Conservation (phyloP, 352 stramenopile genomes). For the Phytophthora idaei region DNA sequence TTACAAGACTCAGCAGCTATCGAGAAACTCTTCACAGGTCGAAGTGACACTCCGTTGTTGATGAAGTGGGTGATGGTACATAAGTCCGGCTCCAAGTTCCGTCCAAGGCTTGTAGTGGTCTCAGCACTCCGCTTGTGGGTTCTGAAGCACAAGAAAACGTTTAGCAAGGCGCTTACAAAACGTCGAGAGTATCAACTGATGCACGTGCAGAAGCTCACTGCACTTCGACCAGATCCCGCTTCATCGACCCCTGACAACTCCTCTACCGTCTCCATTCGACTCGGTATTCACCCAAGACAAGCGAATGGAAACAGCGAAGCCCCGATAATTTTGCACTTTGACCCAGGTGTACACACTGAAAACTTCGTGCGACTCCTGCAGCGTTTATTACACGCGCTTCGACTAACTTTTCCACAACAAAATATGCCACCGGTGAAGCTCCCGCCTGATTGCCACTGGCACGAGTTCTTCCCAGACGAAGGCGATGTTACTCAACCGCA, state of each 20-base stretch:
- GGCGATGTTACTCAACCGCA: background rate
- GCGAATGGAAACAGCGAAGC: conserved; percentile 12
- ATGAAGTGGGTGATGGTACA: conserved; percentile 73
- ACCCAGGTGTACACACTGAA: conserved; percentile 61
- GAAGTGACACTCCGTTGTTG: conserved; percentile 53
- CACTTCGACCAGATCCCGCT: conserved; percentile 24
- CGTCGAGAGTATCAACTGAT: conserved; percentile 54
- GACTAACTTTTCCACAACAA: conserved; percentile 51
- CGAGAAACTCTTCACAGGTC: conserved; percentile 54
- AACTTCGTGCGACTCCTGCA: conserved; percentile 60
- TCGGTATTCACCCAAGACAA: conserved; percentile 28
- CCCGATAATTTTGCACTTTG: conserved; percentile 47
- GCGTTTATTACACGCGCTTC: conserved; percentile 51
- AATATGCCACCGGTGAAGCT: conserved; percentile 39
- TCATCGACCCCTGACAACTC: conserved; percentile 10
- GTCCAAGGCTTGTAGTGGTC: conserved; percentile 58
- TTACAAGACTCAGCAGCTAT: conserved; percentile 41
- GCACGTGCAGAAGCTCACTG: conserved; percentile 44
- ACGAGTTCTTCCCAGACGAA: conserved; percentile 50
- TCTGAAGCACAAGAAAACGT: conserved; percentile 52
- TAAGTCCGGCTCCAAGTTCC: conserved; percentile 44
- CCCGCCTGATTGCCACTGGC: conserved; percentile 51
- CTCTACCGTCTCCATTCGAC: conserved; percentile 40
- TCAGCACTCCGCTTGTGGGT: conserved; percentile 60
- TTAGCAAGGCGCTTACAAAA: conserved; percentile 41